Base-by-base conservation (phyloP, 108 stramenopile genomes). In the Discostella stelligeroides region DNA sequence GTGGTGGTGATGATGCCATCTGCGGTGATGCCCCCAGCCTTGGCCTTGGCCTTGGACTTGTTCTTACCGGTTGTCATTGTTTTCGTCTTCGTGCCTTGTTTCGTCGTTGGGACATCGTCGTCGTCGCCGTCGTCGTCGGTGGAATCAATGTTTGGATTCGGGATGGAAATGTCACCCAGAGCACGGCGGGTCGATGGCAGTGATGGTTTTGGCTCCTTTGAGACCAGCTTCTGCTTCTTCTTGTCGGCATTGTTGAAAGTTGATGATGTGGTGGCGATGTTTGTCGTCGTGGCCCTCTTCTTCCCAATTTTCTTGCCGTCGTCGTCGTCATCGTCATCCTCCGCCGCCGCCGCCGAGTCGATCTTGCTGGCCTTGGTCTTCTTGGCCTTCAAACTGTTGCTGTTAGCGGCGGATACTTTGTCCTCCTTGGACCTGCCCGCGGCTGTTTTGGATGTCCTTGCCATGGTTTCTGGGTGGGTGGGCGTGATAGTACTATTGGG, bases 381-480 rank as follows among this genome's bases (percentile, higher is more conserved):
- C 51, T 53, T 25, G 11, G 13, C 27, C 51, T 12, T 27, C 2
- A 14, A 13, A 17, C 24, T 55, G 21, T 4, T 27, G 13, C 9
- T 29, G 53, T 4, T 23, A 27, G 1, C 25, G 53, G 27, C 13
- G 12, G 53, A 7, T 29, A 27, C 42, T 10, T 5, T 45, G 38
- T 15, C 61, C 8, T 43, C 21, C 61, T 62, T 62, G 45, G 61
- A 45, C 39, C 61, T 41, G 6, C 61, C 61, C 12, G 18, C 17
- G 25, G 61, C 46, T 0, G 61, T 37, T 9, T 4, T 62, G 0
- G 61, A 27, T n/a, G 61, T 56, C 10, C 55, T 27, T 37, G 55
- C 55, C 55, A 56, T 55, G 54, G 29, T 55, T 25, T 55, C 23
- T 10, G 50, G n/a, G n/a, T n/a, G n/a, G n/a, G n/a, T n/a, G n/a